Conservation (phyloP, 1,284 basidiomycete genomes). For the Gomphus bonarii region DNA sequence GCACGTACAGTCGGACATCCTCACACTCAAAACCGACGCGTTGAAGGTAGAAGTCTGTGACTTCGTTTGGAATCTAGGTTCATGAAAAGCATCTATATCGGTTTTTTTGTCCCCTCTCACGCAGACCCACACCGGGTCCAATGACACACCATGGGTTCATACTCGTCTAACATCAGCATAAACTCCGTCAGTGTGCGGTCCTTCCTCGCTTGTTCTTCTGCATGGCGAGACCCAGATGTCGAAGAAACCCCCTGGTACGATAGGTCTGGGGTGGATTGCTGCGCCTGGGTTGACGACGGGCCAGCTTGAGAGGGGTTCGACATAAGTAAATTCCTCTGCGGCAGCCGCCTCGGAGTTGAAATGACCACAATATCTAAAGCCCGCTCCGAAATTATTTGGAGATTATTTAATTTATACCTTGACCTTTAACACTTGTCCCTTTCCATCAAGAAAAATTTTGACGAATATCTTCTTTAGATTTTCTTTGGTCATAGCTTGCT, state of each 20-base stretch:
- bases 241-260: not conserved
- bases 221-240: slow-evolving; percentile 32
- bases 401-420: not conserved
- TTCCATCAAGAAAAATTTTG: too few species aligned
- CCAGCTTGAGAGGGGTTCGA: slow-evolving; percentile 7
- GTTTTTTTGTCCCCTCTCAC: not conserved
- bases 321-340: not conserved
- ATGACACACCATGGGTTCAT: slow-evolving; percentile 78
- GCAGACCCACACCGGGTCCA: not conserved
- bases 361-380: not conserved
- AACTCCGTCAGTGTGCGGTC: slow-evolving; percentile 91
- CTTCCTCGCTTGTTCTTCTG: slow-evolving; percentile 76
- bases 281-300: slow-evolving; percentile 14
- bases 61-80: slow-evolving; percentile 79
- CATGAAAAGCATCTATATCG: not conserved
- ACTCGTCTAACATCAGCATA: slow-evolving; percentile 91
- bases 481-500: too few species aligned
- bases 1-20: slow-evolving; percentile 77
- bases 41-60: slow-evolving; percentile 97
- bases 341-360: not conserved
- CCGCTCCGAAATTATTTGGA: not conserved
- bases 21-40: slow-evolving; percentile 94
- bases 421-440: not conserved
- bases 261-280: not conserved
- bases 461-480: too few species aligned